Conservation (phyloP, 768 basidiomycete species). For the Suillus subaureus region DNA sequence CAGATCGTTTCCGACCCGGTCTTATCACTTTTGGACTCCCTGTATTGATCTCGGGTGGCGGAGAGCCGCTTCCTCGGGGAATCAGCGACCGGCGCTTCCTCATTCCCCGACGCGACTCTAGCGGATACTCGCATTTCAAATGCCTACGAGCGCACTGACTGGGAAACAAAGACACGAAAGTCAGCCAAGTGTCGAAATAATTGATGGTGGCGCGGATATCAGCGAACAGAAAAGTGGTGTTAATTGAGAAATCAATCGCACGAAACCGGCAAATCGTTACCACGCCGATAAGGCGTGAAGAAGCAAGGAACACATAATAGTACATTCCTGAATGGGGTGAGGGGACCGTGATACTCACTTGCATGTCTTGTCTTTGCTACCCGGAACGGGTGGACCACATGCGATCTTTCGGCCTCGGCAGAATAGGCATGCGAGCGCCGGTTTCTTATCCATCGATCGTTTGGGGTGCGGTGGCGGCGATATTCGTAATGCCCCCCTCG, state of each 20-base stretch:
- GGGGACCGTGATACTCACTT: constrained; percentile 49
- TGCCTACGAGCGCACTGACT: constrained; percentile 76
- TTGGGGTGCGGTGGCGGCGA: constrained; percentile 28
- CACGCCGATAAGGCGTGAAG: constrained; percentile 18
- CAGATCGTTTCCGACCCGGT: constrained; percentile 29
- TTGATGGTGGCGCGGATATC: constrained; percentile 26
- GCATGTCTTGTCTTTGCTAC: constrained; percentile 60
- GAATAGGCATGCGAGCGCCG: constrained; percentile 64
- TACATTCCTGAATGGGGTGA: constrained; percentile 3
- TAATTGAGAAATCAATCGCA: constrained; percentile 13
- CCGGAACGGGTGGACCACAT: constrained; percentile 59
- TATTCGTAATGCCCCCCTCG: constrained; percentile 17
- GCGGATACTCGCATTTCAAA: constrained; percentile 71
- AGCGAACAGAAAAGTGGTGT: constrained; percentile 16
- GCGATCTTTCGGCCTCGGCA: constrained; percentile 72
- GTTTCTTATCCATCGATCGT: constrained; percentile 49
- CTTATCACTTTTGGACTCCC: constrained; percentile 30
- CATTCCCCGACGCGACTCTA: constrained; percentile 71
- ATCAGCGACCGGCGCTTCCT: constrained; percentile 44
- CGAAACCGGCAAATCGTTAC: constrained; percentile 15
- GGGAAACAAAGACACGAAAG: constrained; percentile 23
- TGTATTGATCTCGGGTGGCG: constrained; percentile 26
- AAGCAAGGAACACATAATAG: constrained; percentile 1
- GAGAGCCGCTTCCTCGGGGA: constrained; percentile 28
- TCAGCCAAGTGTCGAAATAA: constrained; percentile 22